These are phyloP conservation scores for Pythium grandisporangium DNA, from an alignment of 352 stramenopile species.

Conservation along the genomic window DNA sequence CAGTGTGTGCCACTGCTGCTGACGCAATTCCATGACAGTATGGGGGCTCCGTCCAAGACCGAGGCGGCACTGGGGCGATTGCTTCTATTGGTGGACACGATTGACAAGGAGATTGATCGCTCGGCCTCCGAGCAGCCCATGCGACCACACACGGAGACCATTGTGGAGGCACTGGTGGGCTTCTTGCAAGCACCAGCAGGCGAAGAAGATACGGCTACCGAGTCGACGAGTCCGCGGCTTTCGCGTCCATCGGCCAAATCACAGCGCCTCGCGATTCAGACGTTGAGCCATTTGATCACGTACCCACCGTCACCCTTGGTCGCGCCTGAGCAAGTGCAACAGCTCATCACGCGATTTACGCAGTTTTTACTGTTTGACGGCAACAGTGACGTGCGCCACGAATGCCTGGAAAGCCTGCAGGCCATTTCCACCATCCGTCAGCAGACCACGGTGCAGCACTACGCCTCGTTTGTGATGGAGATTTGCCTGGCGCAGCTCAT, in stretches of 20 bases:
- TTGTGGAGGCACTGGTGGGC: slow-evolving; percentile 49
- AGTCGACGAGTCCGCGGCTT: too few species aligned
- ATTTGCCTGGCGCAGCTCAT: slow-evolving; percentile 70
- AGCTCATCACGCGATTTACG: slow-evolving; percentile 70
- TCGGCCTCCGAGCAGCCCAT: slow-evolving; percentile 60
- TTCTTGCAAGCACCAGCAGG: too few species aligned
- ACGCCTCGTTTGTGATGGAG: slow-evolving; percentile 64
- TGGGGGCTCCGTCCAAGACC: slow-evolving; percentile 42
- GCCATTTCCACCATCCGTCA: slow-evolving; percentile 60
- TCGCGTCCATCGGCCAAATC: too few species aligned
- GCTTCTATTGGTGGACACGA: slow-evolving; percentile 69
- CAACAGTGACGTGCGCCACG: slow-evolving; percentile 48
- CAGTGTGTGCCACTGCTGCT: slow-evolving; percentile 52
- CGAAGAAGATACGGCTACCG: slow-evolving; percentile 13
- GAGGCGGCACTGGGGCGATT: slow-evolving; percentile 60
- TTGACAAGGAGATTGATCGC: slow-evolving; percentile 78
- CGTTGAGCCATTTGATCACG: slow-evolving; percentile 65
- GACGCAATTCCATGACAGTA: slow-evolving; percentile 41
- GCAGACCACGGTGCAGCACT: slow-evolving; percentile 40
- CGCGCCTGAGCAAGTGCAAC: slow-evolving; percentile 42
- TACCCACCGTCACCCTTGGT: slow-evolving; percentile 76
- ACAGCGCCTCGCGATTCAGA: slow-evolving; percentile 53
- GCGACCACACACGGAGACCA: slow-evolving; percentile 40
- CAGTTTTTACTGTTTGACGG: slow-evolving; percentile 55
- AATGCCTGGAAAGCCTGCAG: slow-evolving; percentile 58